Base-by-base conservation (phyloP, 2,329 filamentous ascomycete species). In the Apiospora hydei region DNA sequence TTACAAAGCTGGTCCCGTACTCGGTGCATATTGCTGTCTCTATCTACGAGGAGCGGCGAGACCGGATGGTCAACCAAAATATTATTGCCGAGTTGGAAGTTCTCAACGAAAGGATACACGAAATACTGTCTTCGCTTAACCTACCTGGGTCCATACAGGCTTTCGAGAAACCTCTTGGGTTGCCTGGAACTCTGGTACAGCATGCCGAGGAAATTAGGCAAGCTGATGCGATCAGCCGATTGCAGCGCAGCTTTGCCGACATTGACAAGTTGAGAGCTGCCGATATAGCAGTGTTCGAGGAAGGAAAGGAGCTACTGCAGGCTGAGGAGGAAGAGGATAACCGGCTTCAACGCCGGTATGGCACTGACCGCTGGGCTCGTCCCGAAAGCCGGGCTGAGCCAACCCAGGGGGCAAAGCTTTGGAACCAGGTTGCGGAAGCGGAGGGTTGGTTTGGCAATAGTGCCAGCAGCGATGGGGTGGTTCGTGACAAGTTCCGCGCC, bases 191-290 rank as follows among this genome's bases (percentile, higher is more conserved):
- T 21, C 84, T 99, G 1, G 89, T 95, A 3, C 94, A 96, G 30
- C 96, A 98, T 77, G 96, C 96, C 0, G 96, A 98, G 80, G 96
- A 98, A 79, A 92, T 99, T 68, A 89, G 95, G 26, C 96, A 98
- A 80, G 93, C 95, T 71, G 95, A 98, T 78, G 96, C 94, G 0
- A 85, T 98, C 44, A 91, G 92, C 71, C 88, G 93, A 41, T 84
- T 98, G 0, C 90, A 93, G 70, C 89, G 91, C 70, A 94, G 94
- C 6, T 94, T 98, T 74, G 91, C 93, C 6, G 96, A 98, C 75
- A 97, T 95, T 0, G 92, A 95, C 68, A 98, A 96, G 81, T 85
- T 99, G n/a, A 94, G 96, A 76, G 86, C 90, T 0, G 93, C 91
- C 68, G 95, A 98, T 78, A 85, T 91, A 70, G 88, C 90, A 0